A percentile compares a stretch with the other conserved stretches of the same genome.
Conservation (phyloP, 257 asterid species). For the Anisodus acutangulus region DNA sequence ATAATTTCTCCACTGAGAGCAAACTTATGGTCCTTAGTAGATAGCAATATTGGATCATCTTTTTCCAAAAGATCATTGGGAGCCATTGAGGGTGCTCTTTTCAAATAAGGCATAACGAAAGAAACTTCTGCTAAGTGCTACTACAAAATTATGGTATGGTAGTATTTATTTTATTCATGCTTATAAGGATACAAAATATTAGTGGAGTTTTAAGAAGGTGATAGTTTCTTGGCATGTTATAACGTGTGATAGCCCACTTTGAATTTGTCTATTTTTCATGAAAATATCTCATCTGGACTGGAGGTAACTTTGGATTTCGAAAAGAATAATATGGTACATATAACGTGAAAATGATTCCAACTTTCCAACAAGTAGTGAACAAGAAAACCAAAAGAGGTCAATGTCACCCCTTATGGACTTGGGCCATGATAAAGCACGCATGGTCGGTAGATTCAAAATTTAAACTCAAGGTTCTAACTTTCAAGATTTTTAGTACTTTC, state of each 20-base stretch:
- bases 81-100: not conserved
- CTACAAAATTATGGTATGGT: not conserved
- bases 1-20: slow-evolving; percentile 27
- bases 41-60: slow-evolving; percentile 2
- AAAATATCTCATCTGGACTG: not conserved
- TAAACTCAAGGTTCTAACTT: not conserved
- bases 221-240: not conserved
- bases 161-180: not conserved
- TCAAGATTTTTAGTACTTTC: not conserved
- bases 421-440: not conserved
- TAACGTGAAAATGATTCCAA: not conserved
- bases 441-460: not conserved
- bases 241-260: not conserved
- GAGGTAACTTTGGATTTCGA: not conserved
- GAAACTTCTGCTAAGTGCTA: not conserved
- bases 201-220: not conserved
- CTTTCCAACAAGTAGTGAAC: not conserved
- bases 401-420: not conserved
- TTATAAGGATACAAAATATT: not conserved
- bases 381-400: not conserved
- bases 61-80: not conserved
- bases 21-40: slow-evolving; percentile 2
- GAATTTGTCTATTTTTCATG: not conserved
- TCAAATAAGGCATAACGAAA: not conserved
- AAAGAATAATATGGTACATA: not conserved